Evolutionary conservation across 208 protist genomes (phyloP), one percentile per base, ranked within the genome.

Genomic region (Trypanosoma vivax): DNA sequence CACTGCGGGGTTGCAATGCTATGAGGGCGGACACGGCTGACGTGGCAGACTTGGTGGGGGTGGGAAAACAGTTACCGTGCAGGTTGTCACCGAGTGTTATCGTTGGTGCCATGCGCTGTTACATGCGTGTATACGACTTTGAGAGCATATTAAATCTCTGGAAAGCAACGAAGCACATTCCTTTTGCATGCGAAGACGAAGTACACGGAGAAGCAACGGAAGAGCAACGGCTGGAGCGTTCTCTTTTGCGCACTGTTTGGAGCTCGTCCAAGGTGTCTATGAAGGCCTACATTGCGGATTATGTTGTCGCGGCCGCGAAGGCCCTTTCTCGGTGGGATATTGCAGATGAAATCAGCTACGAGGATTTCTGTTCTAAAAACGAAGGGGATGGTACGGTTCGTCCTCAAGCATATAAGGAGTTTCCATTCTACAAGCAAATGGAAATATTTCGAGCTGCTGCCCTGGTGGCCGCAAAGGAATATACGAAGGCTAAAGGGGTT

Each of bases 271-370:
- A 25, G 23, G 37, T 46, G 14, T 49, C 48, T 23, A 35, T 13
- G 16, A 60, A 53, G 7, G 7, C 61, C 2, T 55, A 66, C 21
- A 75, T 86, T 13, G 65, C 66, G 14, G 62, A 54, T 23, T 90
- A 87, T 65, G 86, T 78, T 16, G 71, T 70, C 10, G 50, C 82
- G 11, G 69, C 86, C 1, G 79, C 86, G 14, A 71, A 79, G 54
- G 65, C 82, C 9, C 77, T 94, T 23, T 82, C 80, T 28, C 68
- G 73, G 3, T 94, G 86, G 86, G 80, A 88, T 33, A 59, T 79
- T 51, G 69, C 79, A 16, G 42, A 73, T 5, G 82, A 87, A n/a
- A 69, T 76, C 5, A 19, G 29, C 21, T 55, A 45, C 24, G 35
- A 50, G 7, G 19, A 28, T 16, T 51, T 59, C n/a, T 30, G 39